These are phyloP conservation scores for Paraurostyla sp. DNA, from an alignment of 73 alveolate genomes.

Conservation along the genomic window DNA sequence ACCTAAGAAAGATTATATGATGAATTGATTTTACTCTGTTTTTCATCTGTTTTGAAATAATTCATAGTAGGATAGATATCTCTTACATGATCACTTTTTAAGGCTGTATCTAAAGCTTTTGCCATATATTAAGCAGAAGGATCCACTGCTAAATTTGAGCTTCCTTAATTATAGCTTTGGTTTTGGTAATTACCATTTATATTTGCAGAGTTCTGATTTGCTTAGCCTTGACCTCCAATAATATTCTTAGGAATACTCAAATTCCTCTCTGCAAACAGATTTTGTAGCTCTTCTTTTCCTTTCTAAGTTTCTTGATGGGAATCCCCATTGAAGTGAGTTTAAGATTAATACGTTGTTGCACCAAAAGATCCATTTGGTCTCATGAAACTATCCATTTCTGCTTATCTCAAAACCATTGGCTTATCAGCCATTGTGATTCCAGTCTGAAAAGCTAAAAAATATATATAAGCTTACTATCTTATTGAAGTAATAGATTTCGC, in stretches of 20 bases:
- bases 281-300: background rate
- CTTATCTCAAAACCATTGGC: slow-evolving; percentile 33
- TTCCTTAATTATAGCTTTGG: background rate
- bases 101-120: slow-evolving; percentile 23
- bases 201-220: background rate
- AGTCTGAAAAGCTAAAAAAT: no score
- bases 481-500: slow-evolving; percentile 41
- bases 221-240: background rate
- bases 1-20: background rate
- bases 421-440: slow-evolving; percentile 51
- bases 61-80: slow-evolving; percentile 54
- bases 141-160: background rate
- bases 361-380: background rate
- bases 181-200: background rate
- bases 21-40: background rate
- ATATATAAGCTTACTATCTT: slow-evolving; percentile 13
- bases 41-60: slow-evolving; percentile 54
- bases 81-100: slow-evolving; percentile 38
- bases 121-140: slow-evolving; percentile 17
- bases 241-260: background rate
- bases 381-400: background rate
- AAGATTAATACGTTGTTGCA: background rate
- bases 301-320: background rate
- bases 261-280: slow-evolving; percentile 29
- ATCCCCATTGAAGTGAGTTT: background rate